Percentiles rank a stretch among this genome's conserved stretches.
Conservation (phyloP, 148 eudicot genomes). For the Amaranthus cruentus region DNA sequence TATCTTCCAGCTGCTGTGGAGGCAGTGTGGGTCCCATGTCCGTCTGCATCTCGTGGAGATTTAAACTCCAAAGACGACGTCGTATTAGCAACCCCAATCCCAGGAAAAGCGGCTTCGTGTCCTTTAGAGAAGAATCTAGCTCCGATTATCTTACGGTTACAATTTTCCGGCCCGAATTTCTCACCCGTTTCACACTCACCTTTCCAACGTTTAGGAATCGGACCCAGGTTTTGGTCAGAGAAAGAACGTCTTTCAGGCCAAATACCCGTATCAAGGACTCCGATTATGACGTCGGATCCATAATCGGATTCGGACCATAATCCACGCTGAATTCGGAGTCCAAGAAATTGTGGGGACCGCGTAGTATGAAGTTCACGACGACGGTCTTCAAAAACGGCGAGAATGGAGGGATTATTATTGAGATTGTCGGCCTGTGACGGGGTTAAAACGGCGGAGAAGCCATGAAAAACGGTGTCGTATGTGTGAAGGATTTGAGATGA, state of each 20-base stretch:
- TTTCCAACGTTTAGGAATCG: slow-evolving; percentile 69
- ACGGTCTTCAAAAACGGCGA: slow-evolving; percentile 65
- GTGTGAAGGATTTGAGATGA: slow-evolving; percentile 57
- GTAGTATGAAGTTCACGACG: slow-evolving; percentile 81
- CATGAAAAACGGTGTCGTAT: slow-evolving; percentile 79
- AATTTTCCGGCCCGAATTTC: slow-evolving; percentile 35
- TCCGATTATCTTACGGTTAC: slow-evolving; percentile 73
- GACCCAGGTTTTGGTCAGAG: slow-evolving; percentile 74
- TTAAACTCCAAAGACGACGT: slow-evolving; percentile 37
- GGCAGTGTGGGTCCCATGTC: slow-evolving; percentile 96
- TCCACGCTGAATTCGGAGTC: slow-evolving; percentile 68
- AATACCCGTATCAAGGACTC: slow-evolving; percentile 80
- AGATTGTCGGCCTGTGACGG: slow-evolving; percentile 38
- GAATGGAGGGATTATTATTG: slow-evolving; percentile 55
- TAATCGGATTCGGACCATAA: slow-evolving; percentile 97
- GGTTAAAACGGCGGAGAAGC: slow-evolving; percentile 75
- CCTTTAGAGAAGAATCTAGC: slow-evolving; percentile 82
- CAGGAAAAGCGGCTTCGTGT: slow-evolving; percentile 52
- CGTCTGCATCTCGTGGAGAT: slow-evolving; percentile 88
- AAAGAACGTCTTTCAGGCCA: slow-evolving; percentile 88
- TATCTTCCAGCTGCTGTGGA: slow-evolving; percentile 90
- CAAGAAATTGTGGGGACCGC: slow-evolving; percentile 92
- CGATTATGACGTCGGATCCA: slow-evolving; percentile 84
- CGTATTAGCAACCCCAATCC: slow-evolving; percentile 23
- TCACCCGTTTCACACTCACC: slow-evolving; percentile 67